Percentiles rank a stretch among this genome's conserved stretches.
phyloP scores from a whole-genome alignment of 2,329 filamentous ascomycete genomes.

The Tolypocladium paradoxum region DNA sequence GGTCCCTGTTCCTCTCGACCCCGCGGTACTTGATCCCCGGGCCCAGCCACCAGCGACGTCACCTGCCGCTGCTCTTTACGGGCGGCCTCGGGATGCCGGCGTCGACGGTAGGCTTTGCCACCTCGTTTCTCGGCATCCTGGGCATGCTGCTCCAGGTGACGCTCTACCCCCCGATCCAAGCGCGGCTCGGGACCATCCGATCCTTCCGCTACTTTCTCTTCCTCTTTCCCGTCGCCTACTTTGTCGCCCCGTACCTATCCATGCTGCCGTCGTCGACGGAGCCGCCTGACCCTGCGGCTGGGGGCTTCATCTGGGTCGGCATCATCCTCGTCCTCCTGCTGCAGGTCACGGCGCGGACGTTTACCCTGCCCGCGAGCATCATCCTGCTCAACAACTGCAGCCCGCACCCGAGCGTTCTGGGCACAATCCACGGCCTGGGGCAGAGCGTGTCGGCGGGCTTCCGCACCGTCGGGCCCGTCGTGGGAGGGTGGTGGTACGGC shows the following conservation, averaged over 20 bases:
- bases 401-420: conserved; percentile 35
- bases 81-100: conserved; percentile 66
- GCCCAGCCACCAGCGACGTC: conserved; percentile 16
- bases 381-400: conserved; percentile 38
- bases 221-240: conserved; percentile 61
- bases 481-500: conserved; percentile 50
- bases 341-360: conserved; percentile 58
- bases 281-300: conserved; percentile 38
- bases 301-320: conserved; percentile 50
- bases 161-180: conserved; percentile 60
- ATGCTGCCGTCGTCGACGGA: conserved; percentile 47
- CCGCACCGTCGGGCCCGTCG: conserved; percentile 47
- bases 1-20: conserved; percentile 67
- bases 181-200: conserved; percentile 54
- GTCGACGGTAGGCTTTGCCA: conserved; percentile 61
- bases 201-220: conserved; percentile 60
- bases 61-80: conserved; percentile 51
- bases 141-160: conserved; percentile 54
- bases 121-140: conserved; percentile 64
- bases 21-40: conserved; percentile 41
- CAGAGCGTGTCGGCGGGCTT: conserved; percentile 50
- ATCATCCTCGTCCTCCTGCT: conserved; percentile 52
- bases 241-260: conserved; percentile 58
- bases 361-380: conserved; percentile 37
- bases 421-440: conserved; percentile 37